phyloP scores from a whole-genome alignment of 2,329 filamentous ascomycete genomes.

The Meredithiella fracta region DNA sequence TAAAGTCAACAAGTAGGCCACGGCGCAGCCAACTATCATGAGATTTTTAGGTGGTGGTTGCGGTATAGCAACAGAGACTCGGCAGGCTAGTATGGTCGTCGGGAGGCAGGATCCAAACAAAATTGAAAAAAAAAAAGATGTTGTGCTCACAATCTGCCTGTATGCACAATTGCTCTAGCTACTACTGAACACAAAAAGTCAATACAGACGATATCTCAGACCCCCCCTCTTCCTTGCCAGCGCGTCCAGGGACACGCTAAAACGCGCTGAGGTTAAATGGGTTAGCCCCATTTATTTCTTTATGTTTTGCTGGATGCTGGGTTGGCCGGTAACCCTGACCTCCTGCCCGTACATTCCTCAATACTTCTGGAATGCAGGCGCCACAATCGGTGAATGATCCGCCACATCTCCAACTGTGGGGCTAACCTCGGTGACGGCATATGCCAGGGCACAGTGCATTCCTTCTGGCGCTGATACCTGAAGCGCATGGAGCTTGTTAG shows the following conservation, averaged over 20 bases:
- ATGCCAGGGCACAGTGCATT: conserved; percentile 2
- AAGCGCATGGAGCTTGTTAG: conserved; percentile 2
- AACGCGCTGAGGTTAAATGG: conserved; percentile 1
- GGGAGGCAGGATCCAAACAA: not conserved
- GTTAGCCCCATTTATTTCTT: not conserved
- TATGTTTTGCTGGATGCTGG: not conserved
- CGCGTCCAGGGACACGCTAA: not conserved
- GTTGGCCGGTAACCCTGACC: not conserved
- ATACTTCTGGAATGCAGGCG: not conserved
- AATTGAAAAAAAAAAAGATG: not conserved
- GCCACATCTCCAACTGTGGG: conserved; percentile 4
- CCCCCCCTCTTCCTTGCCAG: not conserved
- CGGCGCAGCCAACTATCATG: no score
- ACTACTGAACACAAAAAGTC: not conserved
- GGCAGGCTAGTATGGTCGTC: no score
- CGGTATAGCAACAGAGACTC: no score
- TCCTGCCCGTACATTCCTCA: not conserved
- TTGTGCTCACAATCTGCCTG: not conserved
- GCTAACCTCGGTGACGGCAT: conserved; percentile 13
- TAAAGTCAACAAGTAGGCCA: no score
- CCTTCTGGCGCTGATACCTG: not conserved
- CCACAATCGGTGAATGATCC: not conserved
- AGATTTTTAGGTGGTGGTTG: no score
- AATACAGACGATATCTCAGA: not conserved
- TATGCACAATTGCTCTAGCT: no score